phyloP scores from a whole-genome alignment of 192 early-diverging fungal genomes.

The Coemansia guatemalensis region DNA sequence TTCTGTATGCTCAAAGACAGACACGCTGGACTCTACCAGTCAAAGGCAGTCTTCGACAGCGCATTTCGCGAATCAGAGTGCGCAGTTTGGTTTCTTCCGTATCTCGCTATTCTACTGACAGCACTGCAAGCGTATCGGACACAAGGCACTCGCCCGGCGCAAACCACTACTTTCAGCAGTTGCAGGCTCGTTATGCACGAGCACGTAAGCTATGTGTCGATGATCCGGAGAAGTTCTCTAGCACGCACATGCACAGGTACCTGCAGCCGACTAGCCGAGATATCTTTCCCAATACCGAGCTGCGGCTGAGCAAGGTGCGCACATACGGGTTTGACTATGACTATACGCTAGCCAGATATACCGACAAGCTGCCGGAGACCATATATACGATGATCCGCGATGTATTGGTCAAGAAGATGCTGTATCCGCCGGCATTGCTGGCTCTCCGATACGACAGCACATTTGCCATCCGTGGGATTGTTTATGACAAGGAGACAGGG shows the following conservation, averaged over 20 bases:
- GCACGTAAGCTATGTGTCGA: slow-evolving; percentile 31
- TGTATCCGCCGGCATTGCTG: slow-evolving; percentile 52
- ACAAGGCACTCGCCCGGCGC: no score
- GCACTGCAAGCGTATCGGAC: no score
- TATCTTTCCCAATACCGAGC: slow-evolving; percentile 61
- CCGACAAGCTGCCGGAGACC: slow-evolving; percentile 54
- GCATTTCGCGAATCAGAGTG: no score
- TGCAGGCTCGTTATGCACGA: slow-evolving; percentile 21
- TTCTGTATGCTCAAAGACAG: no score
- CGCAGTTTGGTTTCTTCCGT: background rate
- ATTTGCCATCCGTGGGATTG: slow-evolving; percentile 64
- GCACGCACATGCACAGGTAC: slow-evolving; percentile 11
- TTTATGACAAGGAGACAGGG: slow-evolving; percentile 59
- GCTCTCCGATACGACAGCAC: slow-evolving; percentile 54
- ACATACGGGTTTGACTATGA: slow-evolving; percentile 66
- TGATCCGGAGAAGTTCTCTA: slow-evolving; percentile 28
- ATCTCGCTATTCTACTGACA: background rate
- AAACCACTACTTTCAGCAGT: slow-evolving; percentile 10
- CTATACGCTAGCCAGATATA: slow-evolving; percentile 65
- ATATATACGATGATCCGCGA: slow-evolving; percentile 62
- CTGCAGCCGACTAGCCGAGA: slow-evolving; percentile 32
- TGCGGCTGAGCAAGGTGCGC: slow-evolving; percentile 54
- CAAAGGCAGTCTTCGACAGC: no score
- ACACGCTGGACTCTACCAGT: no score
- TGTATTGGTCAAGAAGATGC: slow-evolving; percentile 55